Evolutionary conservation across 371 early-diverging fungal species (phyloP), one percentile per base, ranked within the genome.

Genomic region (Mucor sp.): DNA sequence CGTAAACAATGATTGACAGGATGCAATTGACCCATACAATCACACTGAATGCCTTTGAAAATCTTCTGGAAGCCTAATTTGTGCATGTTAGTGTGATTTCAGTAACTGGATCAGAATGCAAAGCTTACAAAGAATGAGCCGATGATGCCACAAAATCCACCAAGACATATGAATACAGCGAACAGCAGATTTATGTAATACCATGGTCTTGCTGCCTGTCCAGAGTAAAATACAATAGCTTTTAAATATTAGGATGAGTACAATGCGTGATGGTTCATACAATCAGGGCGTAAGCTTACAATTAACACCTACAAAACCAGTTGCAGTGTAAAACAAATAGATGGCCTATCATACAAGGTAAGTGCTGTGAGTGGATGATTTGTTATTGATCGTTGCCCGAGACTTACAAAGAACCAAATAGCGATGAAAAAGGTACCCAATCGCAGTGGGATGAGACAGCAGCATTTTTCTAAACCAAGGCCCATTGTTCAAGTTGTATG

Each of bases 381-480:
- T 17, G n/a, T 19, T 14, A 6, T 11, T 23, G 19, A 23, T 50
- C 17, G 9, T 1, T 19, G 44, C 44, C 4, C 25, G 12, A 19
- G 37, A 53, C 76, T 60, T 80, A 82, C 83, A 63, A 77, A 75
- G 67, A 82, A 80, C 78, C 79, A 80, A 44, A 80, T 72, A 41
- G 83, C 80, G 63, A 82, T 75, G 35, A 82, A 69, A 62, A 80
- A 80, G 4, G 83, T 75, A 5, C 80, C 83, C 35, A 78, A 70
- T 60, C 83, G 67, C 23, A 82, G 61, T 37, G 83, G 83, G 62
- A 82, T 78, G 63, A 80, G 64, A 63, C 83, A 78, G 39, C 83
- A 82, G 41, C 83, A 82, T 67, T 82, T 80, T 63, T 82, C 83
- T 60, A 78, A 63, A 55, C 80, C 79, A 25, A 81, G 55, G 53